Evolutionary conservation across 495 filamentous ascomycete genomes (phyloP), one percentile per base, ranked within the genome.

Genomic region (Podospora bellae-mahoneyi): DNA sequence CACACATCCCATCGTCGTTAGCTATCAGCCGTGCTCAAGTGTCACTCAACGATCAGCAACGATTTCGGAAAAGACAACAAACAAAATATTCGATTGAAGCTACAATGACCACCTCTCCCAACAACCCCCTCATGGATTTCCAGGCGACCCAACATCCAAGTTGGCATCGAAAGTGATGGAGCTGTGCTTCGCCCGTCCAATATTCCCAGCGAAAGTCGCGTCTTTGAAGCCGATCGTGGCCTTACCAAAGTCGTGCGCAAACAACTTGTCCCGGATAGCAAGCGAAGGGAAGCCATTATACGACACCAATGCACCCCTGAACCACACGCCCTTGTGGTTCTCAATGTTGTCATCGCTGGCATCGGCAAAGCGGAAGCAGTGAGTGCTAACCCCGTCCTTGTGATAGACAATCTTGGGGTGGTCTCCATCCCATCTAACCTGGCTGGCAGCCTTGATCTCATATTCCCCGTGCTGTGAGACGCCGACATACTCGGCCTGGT

Each of bases 371-470:
- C 80, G 79, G 72, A 83, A 82, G 32, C 72, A 73, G 30, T 83
- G 80, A 7, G 81, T 82, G 64, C 69, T 64, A 4, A 69, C 59
- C 0, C 79, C 81, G 56, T 81, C 79, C 70, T 82, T 83, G 72
- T 83, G 76, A 65, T 82, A 83, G 13, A 83, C 73, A 27, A 78
- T 67, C 70, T 82, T 82, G 19, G 81, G 78, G 65, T 82, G 79
- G 4, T 77, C 76, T 27, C 77, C 79, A 9, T 83, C 78, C 77
- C 76, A 82, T 2, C 78, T 69, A 15, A 82, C 78, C 0, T 75
- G 71, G 18, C 19, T 63, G 3, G 78, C 79, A 2, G 64, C 39
- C 67, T 75, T 73, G 53, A 75, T 60, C 57, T 80, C 69, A 65
- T 77, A 83, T 2, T 67, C 64, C 18, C 81, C 81, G 62, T 83